These are phyloP conservation scores for Euphorbia pulcherrima DNA, from an alignment of 345 rosid species.

Conservation along the genomic window DNA sequence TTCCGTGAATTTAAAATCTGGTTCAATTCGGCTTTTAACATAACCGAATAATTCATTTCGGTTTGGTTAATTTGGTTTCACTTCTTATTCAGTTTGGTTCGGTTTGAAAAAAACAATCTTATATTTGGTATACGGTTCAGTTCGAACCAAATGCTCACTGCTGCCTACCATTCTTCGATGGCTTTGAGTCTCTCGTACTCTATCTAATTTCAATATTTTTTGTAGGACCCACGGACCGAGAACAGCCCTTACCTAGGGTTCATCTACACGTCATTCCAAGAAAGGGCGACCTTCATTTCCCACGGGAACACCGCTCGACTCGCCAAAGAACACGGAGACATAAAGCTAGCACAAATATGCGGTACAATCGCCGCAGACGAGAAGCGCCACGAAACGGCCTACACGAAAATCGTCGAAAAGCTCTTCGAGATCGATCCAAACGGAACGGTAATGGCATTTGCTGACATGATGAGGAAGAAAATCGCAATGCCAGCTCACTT, in stretches of 20 bases:
- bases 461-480: slow-evolving; percentile 96
- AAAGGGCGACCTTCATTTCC: slow-evolving; percentile 91
- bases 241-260: slow-evolving; percentile 86
- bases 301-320: slow-evolving; percentile 92
- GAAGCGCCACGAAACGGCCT: slow-evolving; percentile 93
- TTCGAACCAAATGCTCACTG: too few relatives aligned
- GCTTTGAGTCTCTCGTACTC: neutral
- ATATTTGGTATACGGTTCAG: too few relatives aligned
- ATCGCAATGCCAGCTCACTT: slow-evolving; percentile 94
- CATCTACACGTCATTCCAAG: slow-evolving; percentile 95
- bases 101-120: too few relatives aligned
- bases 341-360: slow-evolving; percentile 81
- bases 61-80: too few relatives aligned
- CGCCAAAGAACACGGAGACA: slow-evolving; percentile 78
- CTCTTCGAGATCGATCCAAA: slow-evolving; percentile 85
- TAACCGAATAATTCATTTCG: too few relatives aligned
- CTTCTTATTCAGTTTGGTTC: too few relatives aligned
- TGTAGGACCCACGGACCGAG: slow-evolving; percentile 75
- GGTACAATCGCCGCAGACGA: slow-evolving; percentile 88
- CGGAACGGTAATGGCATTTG: slow-evolving; percentile 62
- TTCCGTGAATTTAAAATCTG: too few relatives aligned
- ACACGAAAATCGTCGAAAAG: slow-evolving; percentile 81
- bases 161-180: too few relatives aligned
- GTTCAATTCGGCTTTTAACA: too few relatives aligned
- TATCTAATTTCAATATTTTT: neutral